Conservation (phyloP, 2,329 filamentous ascomycete species). For the Falciphora oryzae region DNA sequence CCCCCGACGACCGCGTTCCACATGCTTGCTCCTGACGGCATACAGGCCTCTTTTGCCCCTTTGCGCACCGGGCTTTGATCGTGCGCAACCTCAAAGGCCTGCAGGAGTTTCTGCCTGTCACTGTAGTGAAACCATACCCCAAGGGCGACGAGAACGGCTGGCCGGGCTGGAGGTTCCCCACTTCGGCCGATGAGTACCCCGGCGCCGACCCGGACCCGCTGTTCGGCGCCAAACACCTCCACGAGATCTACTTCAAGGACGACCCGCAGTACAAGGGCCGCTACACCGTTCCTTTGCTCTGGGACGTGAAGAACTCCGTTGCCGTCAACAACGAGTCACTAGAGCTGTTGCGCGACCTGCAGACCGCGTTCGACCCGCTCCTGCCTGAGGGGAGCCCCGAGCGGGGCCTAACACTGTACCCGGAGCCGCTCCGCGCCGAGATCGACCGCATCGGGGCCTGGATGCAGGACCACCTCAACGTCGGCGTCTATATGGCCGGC, state of each 20-base stretch:
- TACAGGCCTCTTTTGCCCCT: slow-evolving; percentile 57
- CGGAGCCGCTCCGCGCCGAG: slow-evolving; percentile 34
- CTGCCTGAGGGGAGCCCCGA: slow-evolving; percentile 32
- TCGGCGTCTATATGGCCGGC: slow-evolving; percentile 56
- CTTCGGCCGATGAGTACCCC: slow-evolving; percentile 45
- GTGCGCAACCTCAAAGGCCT: slow-evolving; percentile 53
- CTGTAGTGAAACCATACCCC: slow-evolving; percentile 59
- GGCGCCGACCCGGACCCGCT: slow-evolving; percentile 55
- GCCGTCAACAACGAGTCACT: slow-evolving; percentile 57
- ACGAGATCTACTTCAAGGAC: slow-evolving; percentile 57
- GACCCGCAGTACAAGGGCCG: slow-evolving; percentile 54
- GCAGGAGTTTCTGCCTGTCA: slow-evolving; percentile 45
- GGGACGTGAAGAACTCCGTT: slow-evolving; percentile 50
- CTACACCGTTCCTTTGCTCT: slow-evolving; percentile 56
- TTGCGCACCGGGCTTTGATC: slow-evolving; percentile 55
- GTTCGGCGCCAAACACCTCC: slow-evolving; percentile 51
- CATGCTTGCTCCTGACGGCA: slow-evolving; percentile 14
- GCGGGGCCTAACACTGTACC: slow-evolving; percentile 44
- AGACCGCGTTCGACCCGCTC: slow-evolving; percentile 47
- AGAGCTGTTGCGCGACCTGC: slow-evolving; percentile 53
- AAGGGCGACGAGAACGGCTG: slow-evolving; percentile 59
- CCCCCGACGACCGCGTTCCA: too few relatives aligned
- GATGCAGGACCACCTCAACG: slow-evolving; percentile 51
- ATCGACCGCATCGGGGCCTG: slow-evolving; percentile 49
- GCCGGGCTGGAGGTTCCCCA: slow-evolving; percentile 57